A percentile compares a stretch with the other conserved stretches of the same genome.
These are phyloP conservation scores for Suillus cothurnatus DNA, from an alignment of 768 basidiomycete genomes.

Conservation along the genomic window DNA sequence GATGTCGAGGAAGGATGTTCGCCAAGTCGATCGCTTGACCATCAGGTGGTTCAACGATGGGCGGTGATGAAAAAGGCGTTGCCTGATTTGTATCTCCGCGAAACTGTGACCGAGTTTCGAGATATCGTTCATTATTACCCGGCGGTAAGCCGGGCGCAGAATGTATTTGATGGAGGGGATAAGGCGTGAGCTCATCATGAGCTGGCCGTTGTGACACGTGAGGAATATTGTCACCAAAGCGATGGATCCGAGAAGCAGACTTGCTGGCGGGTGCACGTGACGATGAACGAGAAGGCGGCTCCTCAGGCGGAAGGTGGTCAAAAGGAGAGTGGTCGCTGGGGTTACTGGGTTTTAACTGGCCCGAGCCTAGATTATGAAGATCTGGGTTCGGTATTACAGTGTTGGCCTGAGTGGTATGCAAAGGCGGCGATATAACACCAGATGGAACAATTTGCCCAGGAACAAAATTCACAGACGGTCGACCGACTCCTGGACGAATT, in stretches of 20 bases:
- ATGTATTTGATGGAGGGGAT: slow-evolving; percentile 17
- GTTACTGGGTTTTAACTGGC: slow-evolving; percentile 12
- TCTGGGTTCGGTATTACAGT: slow-evolving; percentile 7
- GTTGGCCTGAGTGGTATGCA: slow-evolving; percentile 1
- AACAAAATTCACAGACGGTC: slow-evolving; percentile 50
- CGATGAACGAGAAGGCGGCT: slow-evolving; percentile 3
- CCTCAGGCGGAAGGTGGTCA: slow-evolving; percentile 8
- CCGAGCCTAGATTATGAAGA: slow-evolving; percentile 11
- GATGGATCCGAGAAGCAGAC: slow-evolving; percentile 17
- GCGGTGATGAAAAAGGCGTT: slow-evolving; percentile 10
- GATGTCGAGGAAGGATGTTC: slow-evolving; percentile 10
- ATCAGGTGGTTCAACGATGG: slow-evolving; percentile 8
- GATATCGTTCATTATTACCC: slow-evolving; percentile 21
- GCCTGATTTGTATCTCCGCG: slow-evolving; percentile 10
- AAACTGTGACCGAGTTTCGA: slow-evolving; percentile 12
- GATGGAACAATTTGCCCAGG: slow-evolving; percentile 56
- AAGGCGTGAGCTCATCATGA: slow-evolving; percentile 16
- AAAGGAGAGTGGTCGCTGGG: slow-evolving; percentile 17
- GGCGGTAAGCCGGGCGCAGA: slow-evolving; percentile 23
- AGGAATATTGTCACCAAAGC: slow-evolving; percentile 14
- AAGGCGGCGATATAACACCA: neutral
- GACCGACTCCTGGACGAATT: slow-evolving; percentile 14
- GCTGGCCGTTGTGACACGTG: slow-evolving; percentile 11
- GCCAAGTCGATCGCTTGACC: slow-evolving; percentile 3
- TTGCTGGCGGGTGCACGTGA: slow-evolving; percentile 8